Evolutionary conservation across 352 stramenopile species (phyloP), one percentile per base, ranked within the genome.

Genomic region (Globisporangium alternatum): DNA sequence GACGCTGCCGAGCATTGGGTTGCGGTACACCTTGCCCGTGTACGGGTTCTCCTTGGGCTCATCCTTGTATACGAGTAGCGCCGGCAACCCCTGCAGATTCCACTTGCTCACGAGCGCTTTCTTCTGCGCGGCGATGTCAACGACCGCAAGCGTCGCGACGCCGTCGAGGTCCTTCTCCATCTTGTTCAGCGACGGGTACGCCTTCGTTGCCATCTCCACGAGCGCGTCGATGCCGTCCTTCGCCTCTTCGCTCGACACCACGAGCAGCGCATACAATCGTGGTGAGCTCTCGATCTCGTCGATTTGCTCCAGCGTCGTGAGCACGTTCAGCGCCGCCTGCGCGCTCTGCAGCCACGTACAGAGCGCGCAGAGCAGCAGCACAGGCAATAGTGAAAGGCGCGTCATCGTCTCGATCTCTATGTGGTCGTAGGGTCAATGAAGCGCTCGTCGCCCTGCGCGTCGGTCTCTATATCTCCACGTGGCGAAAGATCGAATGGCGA

Each of bases 1-100:
- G 0, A 74, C 62, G 17, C 83, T 70, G 22, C 58, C 58, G 17
- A 77, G 43, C 45, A 70, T 65, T 13, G 82, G 65, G 41, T 86
- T 72, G 48, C 85, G 74, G 56, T 92, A 94, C 58, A 76, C 55
- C 53, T 79, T 78, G 17, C 76, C 73, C 19, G 83, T 90, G 67
- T 94, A 94, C 8, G 85, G 85, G 57, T 94, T 94, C 70, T 77
- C 66, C 33, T 89, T 80, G 0, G 85, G 85, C 25, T 61, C 64
- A 33, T 88, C 83, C 52, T 74, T 80, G 68, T 88, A 91, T 25
- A 89, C 41, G 3, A 90, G 61, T 8, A 94, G 61, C 25, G 76
- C 78, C 2, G 85, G 85, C 1, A 86, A 62, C 3, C 66, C 66
- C 0, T 63, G 61, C 15, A 88, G 49, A 51, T 77, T 78, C 83